These are phyloP conservation scores for Suhomyces anneliseae DNA, from an alignment of 1,139 yeast species.

Conservation along the genomic window DNA sequence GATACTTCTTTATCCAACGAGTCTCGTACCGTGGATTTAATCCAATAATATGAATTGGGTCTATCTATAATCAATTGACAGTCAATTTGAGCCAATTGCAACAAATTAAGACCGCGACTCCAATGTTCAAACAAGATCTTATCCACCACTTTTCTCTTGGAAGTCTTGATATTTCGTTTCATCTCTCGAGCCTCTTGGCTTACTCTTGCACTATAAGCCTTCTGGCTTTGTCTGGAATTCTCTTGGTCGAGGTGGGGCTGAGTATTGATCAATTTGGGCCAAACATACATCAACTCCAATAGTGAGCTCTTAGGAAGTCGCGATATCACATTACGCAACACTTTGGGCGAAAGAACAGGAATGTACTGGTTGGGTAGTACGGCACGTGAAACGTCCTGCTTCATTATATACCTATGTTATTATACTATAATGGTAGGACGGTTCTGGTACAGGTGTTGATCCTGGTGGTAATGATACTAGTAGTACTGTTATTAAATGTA, in stretches of 20 bases:
- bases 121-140: slow-evolving; percentile 56
- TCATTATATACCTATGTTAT: not conserved
- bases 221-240: slow-evolving; percentile 18
- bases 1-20: slow-evolving; percentile 33
- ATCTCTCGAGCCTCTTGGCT: slow-evolving; percentile 19
- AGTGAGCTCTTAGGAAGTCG: slow-evolving; percentile 38
- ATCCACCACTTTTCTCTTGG: slow-evolving; percentile 51
- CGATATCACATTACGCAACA: slow-evolving; percentile 24
- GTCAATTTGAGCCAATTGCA: slow-evolving; percentile 74
- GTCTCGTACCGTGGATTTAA: slow-evolving; percentile 53
- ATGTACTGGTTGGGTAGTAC: slow-evolving; percentile 43
- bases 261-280: slow-evolving; percentile 40
- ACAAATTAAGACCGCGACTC: slow-evolving; percentile 61
- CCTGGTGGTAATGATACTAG: too few species aligned
- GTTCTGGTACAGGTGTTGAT: too few species aligned
- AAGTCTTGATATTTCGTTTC: slow-evolving; percentile 16
- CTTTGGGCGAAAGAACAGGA: slow-evolving; percentile 31
- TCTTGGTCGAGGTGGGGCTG: slow-evolving; percentile 34
- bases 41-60: slow-evolving; percentile 56
- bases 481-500: not conserved
- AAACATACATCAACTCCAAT: slow-evolving; percentile 32
- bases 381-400: not conserved
- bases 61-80: slow-evolving; percentile 61
- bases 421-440: too few species aligned
- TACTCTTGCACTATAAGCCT: slow-evolving; percentile 28